Conservation (phyloP, 2,329 filamentous ascomycete genomes). For the Monilinia fructicola region DNA sequence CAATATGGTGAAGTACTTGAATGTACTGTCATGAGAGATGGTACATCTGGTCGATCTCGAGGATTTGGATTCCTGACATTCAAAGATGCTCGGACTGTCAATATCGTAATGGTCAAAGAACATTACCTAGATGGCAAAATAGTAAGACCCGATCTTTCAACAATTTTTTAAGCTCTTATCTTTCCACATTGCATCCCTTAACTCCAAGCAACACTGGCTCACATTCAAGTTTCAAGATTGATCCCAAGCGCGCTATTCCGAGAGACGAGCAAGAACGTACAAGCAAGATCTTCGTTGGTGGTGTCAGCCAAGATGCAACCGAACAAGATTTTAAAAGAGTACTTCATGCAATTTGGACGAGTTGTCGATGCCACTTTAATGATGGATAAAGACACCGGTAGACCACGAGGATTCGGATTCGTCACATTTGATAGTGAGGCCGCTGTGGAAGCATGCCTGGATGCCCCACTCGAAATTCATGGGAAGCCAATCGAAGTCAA, state of each 20-base stretch:
- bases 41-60: slow-evolving; percentile 85
- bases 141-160: slow-evolving; percentile 56
- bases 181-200: slow-evolving; percentile 30
- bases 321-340: slow-evolving; percentile 95
- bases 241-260: slow-evolving; percentile 95
- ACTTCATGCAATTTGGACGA: slow-evolving; percentile 94
- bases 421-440: slow-evolving; percentile 97
- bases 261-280: slow-evolving; percentile 98
- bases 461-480: slow-evolving; percentile 82
- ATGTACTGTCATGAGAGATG: slow-evolving; percentile 99
- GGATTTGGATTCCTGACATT: slow-evolving; percentile 98
- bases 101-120: slow-evolving; percentile 99
- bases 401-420: slow-evolving; percentile 93
- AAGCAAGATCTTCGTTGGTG: slow-evolving; percentile 97
- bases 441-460: slow-evolving; percentile 88
- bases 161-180: slow-evolving; percentile 25
- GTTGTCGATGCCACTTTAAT: slow-evolving; percentile 97
- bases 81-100: slow-evolving; percentile 95
- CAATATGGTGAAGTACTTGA: slow-evolving; percentile 97
- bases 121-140: slow-evolving; percentile 98
- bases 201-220: slow-evolving; percentile 35
- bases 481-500: slow-evolving; percentile 98
- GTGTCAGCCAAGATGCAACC: slow-evolving; percentile 94
- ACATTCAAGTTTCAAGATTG: slow-evolving; percentile 58
- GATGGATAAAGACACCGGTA: slow-evolving; percentile 99